phyloP scores from a whole-genome alignment of 176 grass and related monocot species.

The Carex myosuroides region DNA sequence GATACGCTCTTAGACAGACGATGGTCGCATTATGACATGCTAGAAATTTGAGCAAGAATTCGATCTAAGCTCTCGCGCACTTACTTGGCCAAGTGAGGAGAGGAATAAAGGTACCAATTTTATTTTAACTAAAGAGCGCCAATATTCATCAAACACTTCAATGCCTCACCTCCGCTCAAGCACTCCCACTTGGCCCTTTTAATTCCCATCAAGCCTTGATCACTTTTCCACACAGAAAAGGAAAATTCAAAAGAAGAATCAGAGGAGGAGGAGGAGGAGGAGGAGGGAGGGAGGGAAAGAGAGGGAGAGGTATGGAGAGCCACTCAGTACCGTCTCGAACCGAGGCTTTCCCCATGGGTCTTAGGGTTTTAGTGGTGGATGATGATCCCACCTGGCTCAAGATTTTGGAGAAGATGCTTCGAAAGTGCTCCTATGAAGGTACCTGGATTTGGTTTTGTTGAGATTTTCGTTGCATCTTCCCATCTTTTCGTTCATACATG shows the following conservation, averaged over 20 bases:
- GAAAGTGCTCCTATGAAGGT: constrained; percentile 98
- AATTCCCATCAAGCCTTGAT: constrained; percentile 1
- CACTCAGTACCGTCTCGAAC: constrained; percentile 41
- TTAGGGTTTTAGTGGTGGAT: constrained; percentile 90
- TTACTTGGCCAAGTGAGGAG: constrained; percentile 1
- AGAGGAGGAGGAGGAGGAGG: constrained; percentile 8
- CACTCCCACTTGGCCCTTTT: constrained; percentile 36
- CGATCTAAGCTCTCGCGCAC: not conserved
- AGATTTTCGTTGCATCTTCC: constrained; percentile 5
- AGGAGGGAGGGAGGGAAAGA: not conserved
- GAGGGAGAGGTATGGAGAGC: constrained; percentile 22
- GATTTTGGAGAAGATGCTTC: constrained; percentile 99
- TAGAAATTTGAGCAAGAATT: not conserved
- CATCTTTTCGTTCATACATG: not conserved
- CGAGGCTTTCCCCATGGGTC: constrained; percentile 78
- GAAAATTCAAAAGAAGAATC: not conserved
- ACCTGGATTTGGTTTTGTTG: constrained; percentile 23
- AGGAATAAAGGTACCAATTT: constrained; percentile 34
- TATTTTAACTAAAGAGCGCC: constrained; percentile 38
- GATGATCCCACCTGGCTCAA: constrained; percentile 98
- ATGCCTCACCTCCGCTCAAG: constrained; percentile 28
- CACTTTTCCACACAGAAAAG: constrained; percentile 6
- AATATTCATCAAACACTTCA: constrained; percentile 47
- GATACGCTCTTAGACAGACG: not conserved
- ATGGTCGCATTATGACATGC: not conserved